Percentiles rank a stretch among this genome's conserved stretches.
Evolutionary conservation across 148 eudicot genomes (phyloP).

Genomic region (Vaccinium myrtillus): DNA sequence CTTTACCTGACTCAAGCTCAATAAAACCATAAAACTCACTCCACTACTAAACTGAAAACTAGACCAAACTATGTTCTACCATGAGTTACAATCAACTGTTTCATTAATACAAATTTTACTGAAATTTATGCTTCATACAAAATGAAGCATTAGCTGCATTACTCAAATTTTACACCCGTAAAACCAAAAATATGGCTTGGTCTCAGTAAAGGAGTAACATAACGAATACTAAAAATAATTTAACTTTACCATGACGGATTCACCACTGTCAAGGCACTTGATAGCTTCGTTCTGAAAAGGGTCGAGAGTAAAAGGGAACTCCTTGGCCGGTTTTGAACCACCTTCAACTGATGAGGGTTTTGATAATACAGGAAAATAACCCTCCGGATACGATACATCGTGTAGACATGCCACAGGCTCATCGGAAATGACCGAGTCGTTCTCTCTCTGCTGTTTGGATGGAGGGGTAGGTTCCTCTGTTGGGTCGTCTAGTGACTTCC

Average conservation of each 20-base stretch:
- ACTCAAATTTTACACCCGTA: background rate
- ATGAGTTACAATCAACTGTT: background rate
- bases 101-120: background rate
- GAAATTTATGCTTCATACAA: background rate
- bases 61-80: background rate
- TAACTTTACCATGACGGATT: constrained; percentile 80
- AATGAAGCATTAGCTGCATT: background rate
- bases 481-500: constrained; percentile 43
- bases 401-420: constrained; percentile 77
- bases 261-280: constrained; percentile 76
- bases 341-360: constrained; percentile 21
- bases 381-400: constrained; percentile 84
- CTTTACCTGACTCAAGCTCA: background rate
- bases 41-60: background rate
- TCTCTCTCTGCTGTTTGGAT: constrained; percentile 42
- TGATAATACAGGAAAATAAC: constrained; percentile 37
- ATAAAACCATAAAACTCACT: background rate
- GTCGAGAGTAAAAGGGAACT: constrained; percentile 78
- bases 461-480: constrained; percentile 33
- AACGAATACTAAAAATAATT: background rate
- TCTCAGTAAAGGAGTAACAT: background rate
- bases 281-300: constrained; percentile 94
- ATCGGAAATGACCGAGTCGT: constrained; percentile 16
- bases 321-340: constrained; percentile 63
- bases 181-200: background rate